Evolutionary conservation across 2,329 filamentous ascomycete species (phyloP).

Genomic region (Calonectria pseudoturangicola): DNA sequence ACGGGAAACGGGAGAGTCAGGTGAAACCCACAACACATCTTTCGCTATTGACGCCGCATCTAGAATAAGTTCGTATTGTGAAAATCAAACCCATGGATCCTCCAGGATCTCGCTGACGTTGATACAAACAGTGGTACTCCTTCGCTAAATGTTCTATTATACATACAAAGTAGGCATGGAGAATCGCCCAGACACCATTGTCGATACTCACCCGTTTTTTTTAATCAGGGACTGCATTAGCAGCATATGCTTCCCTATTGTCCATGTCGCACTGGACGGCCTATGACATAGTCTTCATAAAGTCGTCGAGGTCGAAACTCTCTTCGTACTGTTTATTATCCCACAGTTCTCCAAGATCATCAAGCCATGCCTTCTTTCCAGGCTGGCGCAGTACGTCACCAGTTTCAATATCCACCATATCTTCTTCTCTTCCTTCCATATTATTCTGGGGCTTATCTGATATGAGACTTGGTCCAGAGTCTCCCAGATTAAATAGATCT

Average conservation of each 20-base stretch:
- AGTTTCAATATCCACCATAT: conserved; percentile 94
- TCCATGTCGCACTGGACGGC: conserved; percentile 25
- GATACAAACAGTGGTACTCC: conserved; percentile 54
- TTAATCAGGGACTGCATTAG: conserved; percentile 38
- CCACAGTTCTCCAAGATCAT: conserved; percentile 97
- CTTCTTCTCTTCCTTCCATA: conserved; percentile 81
- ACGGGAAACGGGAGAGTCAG: background rate
- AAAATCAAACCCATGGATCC: conserved; percentile 31
- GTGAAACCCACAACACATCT: conserved; percentile 9
- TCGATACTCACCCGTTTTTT: conserved; percentile 25
- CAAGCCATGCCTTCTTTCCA: conserved; percentile 96
- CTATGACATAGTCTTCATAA: conserved; percentile 92
- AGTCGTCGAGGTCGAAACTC: conserved; percentile 96
- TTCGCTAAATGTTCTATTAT: conserved; percentile 56
- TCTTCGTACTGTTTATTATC: conserved; percentile 98
- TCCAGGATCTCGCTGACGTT: conserved; percentile 33
- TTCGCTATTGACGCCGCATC: conserved; percentile 3
- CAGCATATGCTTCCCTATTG: conserved; percentile 30
- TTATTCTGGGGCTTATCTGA: conserved; percentile 75
- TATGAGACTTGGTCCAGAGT: conserved; percentile 81
- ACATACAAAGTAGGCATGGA: conserved; percentile 49
- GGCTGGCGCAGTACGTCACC: conserved; percentile 95
- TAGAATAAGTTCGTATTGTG: conserved; percentile 1
- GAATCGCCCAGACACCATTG: conserved; percentile 48
- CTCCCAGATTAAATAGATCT: conserved; percentile 94